These are phyloP conservation scores for Dovyalis caffra DNA, from an alignment of 345 rosid genomes.

Conservation along the genomic window DNA sequence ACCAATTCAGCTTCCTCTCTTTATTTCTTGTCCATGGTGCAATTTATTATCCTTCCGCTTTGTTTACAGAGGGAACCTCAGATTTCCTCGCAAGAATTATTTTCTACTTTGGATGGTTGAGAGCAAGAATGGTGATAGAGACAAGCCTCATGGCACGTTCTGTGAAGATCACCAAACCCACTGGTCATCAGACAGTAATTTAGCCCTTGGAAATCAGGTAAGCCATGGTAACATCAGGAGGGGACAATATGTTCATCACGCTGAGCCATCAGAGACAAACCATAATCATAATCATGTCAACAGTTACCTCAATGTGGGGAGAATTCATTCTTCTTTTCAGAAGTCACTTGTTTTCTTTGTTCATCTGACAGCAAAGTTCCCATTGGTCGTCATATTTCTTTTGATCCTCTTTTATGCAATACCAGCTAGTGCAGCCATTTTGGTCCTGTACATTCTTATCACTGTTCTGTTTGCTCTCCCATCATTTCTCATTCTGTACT, in stretches of 20 bases:
- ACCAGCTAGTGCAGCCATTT: conserved; percentile 88
- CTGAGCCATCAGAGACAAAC: conserved; percentile 36
- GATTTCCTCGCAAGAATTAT: conserved; percentile 86
- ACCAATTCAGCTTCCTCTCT: conserved; percentile 92
- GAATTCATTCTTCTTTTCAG: conserved; percentile 54
- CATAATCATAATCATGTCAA: conserved; percentile 35
- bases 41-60: conserved; percentile 78
- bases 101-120: conserved; percentile 97
- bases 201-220: conserved; percentile 26
- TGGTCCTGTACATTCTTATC: conserved; percentile 75
- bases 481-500: conserved; percentile 83
- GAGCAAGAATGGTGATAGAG: conserved; percentile 75
- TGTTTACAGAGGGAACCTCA: conserved; percentile 70
- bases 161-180: conserved; percentile 32
- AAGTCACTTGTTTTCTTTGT: conserved; percentile 75
- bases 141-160: conserved; percentile 35
- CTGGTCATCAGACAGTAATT: conserved; percentile 25
- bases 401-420: conserved; percentile 77
- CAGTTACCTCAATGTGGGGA: conserved; percentile 33
- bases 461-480: conserved; percentile 83
- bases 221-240: conserved; percentile 32
- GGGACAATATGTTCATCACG: conserved; percentile 25
- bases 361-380: conserved; percentile 87
- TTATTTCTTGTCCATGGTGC: conserved; percentile 96
- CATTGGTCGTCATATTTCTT: conserved; percentile 77